phyloP scores from a whole-genome alignment of 176 grass and related monocot genomes.

The Calamus simplicifolius region DNA sequence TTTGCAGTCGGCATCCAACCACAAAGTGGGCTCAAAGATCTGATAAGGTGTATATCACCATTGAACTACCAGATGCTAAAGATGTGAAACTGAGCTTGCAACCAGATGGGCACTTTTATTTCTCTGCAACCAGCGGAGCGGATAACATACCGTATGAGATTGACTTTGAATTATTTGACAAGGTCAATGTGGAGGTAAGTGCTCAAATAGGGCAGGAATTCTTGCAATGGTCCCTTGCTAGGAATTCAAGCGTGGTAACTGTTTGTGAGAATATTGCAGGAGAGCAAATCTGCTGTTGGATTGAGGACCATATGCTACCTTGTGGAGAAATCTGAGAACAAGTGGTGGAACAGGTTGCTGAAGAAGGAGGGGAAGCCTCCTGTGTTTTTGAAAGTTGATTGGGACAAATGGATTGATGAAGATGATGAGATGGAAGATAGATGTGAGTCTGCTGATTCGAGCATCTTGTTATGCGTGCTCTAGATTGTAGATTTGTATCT shows the following conservation, averaged over 20 bases:
- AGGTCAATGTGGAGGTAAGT: constrained; percentile 69
- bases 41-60: constrained; percentile 55
- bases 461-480: neutral
- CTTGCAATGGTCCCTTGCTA: too few species aligned
- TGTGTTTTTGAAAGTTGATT: constrained; percentile 85
- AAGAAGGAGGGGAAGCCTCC: constrained; percentile 60
- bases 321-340: constrained; percentile 61
- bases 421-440: constrained; percentile 62
- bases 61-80: constrained; percentile 80
- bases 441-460: constrained; percentile 25
- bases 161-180: constrained; percentile 72
- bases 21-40: constrained; percentile 88
- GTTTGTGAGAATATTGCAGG: constrained; percentile 26
- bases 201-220: too few species aligned
- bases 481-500: too few species aligned
- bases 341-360: constrained; percentile 74
- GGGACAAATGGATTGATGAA: constrained; percentile 98
- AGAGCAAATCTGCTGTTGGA: constrained; percentile 65
- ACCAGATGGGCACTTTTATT: constrained; percentile 68
- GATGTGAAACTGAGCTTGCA: constrained; percentile 81
- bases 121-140: constrained; percentile 49
- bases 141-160: constrained; percentile 59
- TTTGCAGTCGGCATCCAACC: constrained; percentile 62
- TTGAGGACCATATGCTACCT: constrained; percentile 78
- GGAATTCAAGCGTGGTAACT: too few species aligned